These are phyloP conservation scores for Byssochlamys sp. DNA, from an alignment of 2,329 filamentous ascomycete genomes.

Conservation along the genomic window DNA sequence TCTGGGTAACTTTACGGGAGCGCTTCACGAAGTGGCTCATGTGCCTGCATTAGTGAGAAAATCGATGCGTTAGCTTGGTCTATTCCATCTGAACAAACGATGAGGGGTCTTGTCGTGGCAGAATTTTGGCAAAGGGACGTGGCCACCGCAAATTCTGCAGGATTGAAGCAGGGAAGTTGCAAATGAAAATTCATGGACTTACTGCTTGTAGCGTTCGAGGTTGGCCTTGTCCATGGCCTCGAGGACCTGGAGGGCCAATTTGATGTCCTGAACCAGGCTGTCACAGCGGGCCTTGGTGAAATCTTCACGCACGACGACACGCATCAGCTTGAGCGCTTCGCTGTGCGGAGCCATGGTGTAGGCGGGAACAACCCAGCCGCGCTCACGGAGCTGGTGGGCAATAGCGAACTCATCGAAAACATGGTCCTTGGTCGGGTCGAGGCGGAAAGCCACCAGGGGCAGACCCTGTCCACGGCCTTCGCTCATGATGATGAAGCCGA, in stretches of 20 bases:
- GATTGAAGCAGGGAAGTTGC: not conserved
- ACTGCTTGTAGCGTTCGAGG: slow-evolving; percentile 60
- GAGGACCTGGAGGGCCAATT: slow-evolving; percentile 62
- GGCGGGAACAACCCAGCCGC: slow-evolving; percentile 87
- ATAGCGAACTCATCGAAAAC: slow-evolving; percentile 66
- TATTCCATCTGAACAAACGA: too few relatives aligned
- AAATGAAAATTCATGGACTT: slow-evolving; percentile 20
- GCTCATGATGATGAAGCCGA: slow-evolving; percentile 84
- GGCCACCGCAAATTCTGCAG: not conserved
- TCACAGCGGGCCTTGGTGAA: slow-evolving; percentile 78
- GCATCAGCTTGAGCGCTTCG: slow-evolving; percentile 75
- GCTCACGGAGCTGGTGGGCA: slow-evolving; percentile 74
- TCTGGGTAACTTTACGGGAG: slow-evolving; percentile 46
- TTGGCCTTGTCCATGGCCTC: slow-evolving; percentile 63
- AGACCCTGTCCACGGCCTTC: slow-evolving; percentile 67
- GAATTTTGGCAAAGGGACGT: not conserved
- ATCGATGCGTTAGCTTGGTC: not conserved
- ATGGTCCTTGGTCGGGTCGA: slow-evolving; percentile 49
- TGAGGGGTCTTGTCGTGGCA: too few relatives aligned
- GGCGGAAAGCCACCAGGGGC: slow-evolving; percentile 80
- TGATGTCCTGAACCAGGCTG: slow-evolving; percentile 66
- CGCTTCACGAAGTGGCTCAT: slow-evolving; percentile 49
- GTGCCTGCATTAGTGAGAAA: slow-evolving; percentile 23
- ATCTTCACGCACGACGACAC: slow-evolving; percentile 85
- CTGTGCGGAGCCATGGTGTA: slow-evolving; percentile 95